Evolutionary conservation across 179 eudicot species (phyloP), one percentile per base, ranked within the genome.

Genomic region (Drosera spatulata): DNA sequence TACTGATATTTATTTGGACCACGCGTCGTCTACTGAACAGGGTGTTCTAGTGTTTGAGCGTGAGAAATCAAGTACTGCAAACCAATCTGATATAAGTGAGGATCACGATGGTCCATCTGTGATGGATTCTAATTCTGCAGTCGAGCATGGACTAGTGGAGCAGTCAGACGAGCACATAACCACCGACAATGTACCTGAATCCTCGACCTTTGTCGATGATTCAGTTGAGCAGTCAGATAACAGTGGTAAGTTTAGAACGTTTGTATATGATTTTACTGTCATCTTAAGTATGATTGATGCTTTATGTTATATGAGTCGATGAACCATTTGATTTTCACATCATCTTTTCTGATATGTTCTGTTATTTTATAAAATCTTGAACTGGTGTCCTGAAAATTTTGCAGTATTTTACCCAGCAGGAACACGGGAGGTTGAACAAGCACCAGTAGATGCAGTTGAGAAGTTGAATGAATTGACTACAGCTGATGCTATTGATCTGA

Each of bases 141-240:
- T 73, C 46, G 81, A 81, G 59, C 84, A 75, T 76, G 91, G 84
- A 49, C 64, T 83, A 63, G 86, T 82, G 66, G 95, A 82, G 58
- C 80, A 56, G 58, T 10, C 67, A 61, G 50, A 64, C 45, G 74
- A 74, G 41, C 61, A 53, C 22, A 69, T 59, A 49, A 56, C 59
- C 59, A 44, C 68, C 37, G 47, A 51, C 56, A 66, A 67, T 63
- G 71, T 61, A 47, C 71, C 59, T 50, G 68, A 64, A 55, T 67
- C 78, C 50, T 66, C 79, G 52, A 58, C 68, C 61, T 58, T 56
- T 57, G 61, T 69, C 12, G 39, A 41, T 66, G 69, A 6, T 51
- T 51, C 70, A n/a, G 43, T 45, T 67, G 68, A 68, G 65, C 62
- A 59, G 56, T 58, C 82, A 46, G 64, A 49, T 61, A 73, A 64